A percentile compares a stretch with the other conserved stretches of the same genome.
Evolutionary conservation across 345 rosid genomes (phyloP).

Genomic region (Euphorbia pulcherrima): DNA sequence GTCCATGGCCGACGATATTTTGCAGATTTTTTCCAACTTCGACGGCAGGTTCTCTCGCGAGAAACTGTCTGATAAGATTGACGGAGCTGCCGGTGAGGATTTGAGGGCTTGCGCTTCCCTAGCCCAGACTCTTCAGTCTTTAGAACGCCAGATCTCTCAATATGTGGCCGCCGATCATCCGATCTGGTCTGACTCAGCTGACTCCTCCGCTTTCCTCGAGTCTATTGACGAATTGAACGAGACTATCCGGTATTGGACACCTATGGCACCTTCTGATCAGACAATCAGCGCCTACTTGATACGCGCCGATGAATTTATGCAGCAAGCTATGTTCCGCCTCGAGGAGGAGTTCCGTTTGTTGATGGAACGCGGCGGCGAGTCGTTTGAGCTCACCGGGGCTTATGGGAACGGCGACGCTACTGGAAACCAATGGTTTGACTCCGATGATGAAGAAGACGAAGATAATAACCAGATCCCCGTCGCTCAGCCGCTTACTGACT

Average conservation of each 20-base stretch:
- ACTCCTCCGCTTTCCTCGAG: background rate
- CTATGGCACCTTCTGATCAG: background rate
- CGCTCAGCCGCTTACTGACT: constrained; percentile 73
- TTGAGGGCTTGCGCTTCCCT: background rate
- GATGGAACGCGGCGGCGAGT: constrained; percentile 70
- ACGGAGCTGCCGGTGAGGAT: background rate
- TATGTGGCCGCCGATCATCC: background rate
- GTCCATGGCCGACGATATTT: constrained; percentile 75
- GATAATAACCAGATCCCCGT: constrained; percentile 55
- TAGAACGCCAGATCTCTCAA: background rate
- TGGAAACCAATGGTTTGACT: constrained; percentile 29
- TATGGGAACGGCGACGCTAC: constrained; percentile 23
- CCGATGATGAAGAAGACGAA: constrained; percentile 46
- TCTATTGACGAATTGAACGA: background rate
- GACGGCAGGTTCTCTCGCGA: constrained; percentile 39
- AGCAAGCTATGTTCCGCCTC: constrained; percentile 30
- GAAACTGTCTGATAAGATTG: constrained; percentile 9
- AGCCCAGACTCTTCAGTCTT: background rate
- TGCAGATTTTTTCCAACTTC: constrained; percentile 86
- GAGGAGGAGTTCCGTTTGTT: constrained; percentile 73
- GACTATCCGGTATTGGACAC: background rate
- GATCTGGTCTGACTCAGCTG: background rate
- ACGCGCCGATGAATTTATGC: background rate
- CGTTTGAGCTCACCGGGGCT: constrained; percentile 38
- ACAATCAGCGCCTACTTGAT: background rate